Evolutionary conservation across 352 stramenopile species (phyloP).

Genomic region (Phytophthora boehmeriae): DNA sequence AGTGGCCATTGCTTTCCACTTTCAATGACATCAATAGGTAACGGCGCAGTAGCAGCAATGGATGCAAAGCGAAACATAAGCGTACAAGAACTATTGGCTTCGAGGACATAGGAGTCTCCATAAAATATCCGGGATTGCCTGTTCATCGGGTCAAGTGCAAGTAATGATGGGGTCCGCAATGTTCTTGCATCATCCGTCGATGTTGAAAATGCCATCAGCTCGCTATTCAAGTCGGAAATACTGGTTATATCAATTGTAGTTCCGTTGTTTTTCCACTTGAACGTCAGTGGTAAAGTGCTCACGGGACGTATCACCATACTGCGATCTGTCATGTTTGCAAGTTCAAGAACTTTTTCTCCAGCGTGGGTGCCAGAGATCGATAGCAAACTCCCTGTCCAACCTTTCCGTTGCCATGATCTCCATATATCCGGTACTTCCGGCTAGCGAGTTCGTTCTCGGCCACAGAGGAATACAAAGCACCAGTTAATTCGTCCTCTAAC

Average conservation of each 20-base stretch:
- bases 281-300: constrained; percentile 71
- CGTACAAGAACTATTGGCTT: constrained; percentile 49
- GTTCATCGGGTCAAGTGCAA: constrained; percentile 3
- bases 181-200: constrained; percentile 38
- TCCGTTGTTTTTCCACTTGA: constrained; percentile 48
- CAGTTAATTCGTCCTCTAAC: constrained; percentile 67
- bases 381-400: constrained; percentile 1
- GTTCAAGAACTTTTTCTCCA: constrained; percentile 34
- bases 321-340: constrained; percentile 67
- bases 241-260: constrained; percentile 5
- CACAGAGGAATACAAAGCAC: constrained; percentile 23
- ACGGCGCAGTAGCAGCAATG: constrained; percentile 56
- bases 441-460: constrained; percentile 41
- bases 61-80: constrained; percentile 77
- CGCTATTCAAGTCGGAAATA: constrained; percentile 10
- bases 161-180: constrained; percentile 13
- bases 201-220: constrained; percentile 33
- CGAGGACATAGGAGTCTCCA: constrained; percentile 50
- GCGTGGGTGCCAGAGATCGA: constrained; percentile 2
- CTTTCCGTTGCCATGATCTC: constrained; percentile 25
- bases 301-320: constrained; percentile 67
- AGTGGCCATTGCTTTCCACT: constrained; percentile 64
- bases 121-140: constrained; percentile 47
- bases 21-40: constrained; percentile 63
- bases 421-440: constrained; percentile 73